phyloP scores from a whole-genome alignment of 1,284 basidiomycete genomes.

The Pseudozyma sp. region DNA sequence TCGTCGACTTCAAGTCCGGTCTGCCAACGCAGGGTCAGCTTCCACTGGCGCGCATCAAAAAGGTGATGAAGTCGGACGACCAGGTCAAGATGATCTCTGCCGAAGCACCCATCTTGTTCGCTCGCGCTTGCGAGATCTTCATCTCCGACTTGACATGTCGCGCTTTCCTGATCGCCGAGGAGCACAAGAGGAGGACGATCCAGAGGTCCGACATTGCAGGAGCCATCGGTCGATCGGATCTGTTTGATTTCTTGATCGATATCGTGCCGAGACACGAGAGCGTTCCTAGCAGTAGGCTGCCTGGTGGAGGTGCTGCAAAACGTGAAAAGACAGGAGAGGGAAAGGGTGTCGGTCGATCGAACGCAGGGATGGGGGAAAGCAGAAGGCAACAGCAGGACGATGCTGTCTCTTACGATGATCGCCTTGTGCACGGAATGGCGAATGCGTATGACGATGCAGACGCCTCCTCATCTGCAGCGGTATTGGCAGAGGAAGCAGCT shows the following conservation, averaged over 20 bases:
- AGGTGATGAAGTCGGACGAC: conserved; percentile 68
- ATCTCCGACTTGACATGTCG: conserved; percentile 68
- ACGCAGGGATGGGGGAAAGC: conserved; percentile 15
- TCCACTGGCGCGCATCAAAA: conserved; percentile 67
- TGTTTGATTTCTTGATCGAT: conserved; percentile 69
- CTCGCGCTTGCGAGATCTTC: conserved; percentile 68
- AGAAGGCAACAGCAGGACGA: conserved; percentile 16
- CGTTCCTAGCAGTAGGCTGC: conserved; percentile 47
- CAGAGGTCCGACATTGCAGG: conserved; percentile 65
- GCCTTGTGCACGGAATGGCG: conserved; percentile 13
- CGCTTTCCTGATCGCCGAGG: conserved; percentile 66
- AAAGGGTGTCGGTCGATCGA: conserved; percentile 26
- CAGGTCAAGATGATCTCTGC: conserved; percentile 69
- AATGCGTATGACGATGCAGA: conserved; percentile 23
- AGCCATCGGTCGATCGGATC: conserved; percentile 63
- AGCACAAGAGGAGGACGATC: conserved; percentile 66
- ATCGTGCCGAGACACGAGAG: conserved; percentile 64
- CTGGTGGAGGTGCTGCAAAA: conserved; percentile 46
- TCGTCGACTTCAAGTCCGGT: conserved; percentile 60
- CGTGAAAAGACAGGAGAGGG: conserved; percentile 50
- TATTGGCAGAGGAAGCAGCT: conserved; percentile 1
- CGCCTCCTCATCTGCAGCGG: conserved; percentile 1
- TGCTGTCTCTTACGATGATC: conserved; percentile 8
- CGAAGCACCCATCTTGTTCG: conserved; percentile 67
- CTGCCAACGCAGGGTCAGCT: conserved; percentile 60